These are phyloP conservation scores for Gigaspora rosea DNA, from an alignment of 192 early-diverging fungal genomes.

Conservation along the genomic window DNA sequence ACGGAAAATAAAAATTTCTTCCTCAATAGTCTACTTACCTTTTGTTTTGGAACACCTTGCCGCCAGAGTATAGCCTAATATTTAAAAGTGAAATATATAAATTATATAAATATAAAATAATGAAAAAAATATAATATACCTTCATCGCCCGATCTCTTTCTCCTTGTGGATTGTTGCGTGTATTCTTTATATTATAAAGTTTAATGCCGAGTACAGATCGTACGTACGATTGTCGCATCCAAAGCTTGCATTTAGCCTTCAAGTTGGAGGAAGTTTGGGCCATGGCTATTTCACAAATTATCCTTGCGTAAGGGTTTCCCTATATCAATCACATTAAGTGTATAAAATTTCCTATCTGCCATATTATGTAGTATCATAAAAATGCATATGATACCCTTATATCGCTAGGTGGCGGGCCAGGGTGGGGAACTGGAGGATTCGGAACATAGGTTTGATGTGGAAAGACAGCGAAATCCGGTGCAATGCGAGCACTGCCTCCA, in stretches of 20 bases:
- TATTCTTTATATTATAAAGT: slow-evolving; percentile 1
- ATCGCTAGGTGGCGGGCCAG: slow-evolving; percentile 9
- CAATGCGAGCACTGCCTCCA: too few relatives aligned
- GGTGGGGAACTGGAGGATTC: too few relatives aligned
- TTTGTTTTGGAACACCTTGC: slow-evolving; percentile 18
- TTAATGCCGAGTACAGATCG: slow-evolving; percentile 24
- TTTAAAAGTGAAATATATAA: slow-evolving; percentile 18
- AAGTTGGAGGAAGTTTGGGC: neutral
- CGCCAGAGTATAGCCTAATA: slow-evolving; percentile 30
- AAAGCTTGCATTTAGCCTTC: neutral
- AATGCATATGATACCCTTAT: slow-evolving; percentile 17
- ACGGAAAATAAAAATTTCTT: slow-evolving; percentile 5
- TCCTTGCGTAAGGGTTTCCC: slow-evolving; percentile 24
- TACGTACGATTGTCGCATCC: slow-evolving; percentile 9
- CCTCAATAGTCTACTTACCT: slow-evolving; percentile 11
- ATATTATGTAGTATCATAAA: neutral
- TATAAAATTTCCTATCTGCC: neutral
- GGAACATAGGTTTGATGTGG: too few relatives aligned
- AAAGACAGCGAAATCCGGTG: too few relatives aligned
- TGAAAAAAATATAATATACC: slow-evolving; percentile 12
- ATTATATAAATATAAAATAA: slow-evolving; percentile 30
- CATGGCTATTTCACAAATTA: slow-evolving; percentile 13
- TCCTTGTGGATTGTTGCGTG: neutral
- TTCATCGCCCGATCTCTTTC: slow-evolving; percentile 17
- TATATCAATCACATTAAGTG: slow-evolving; percentile 18